phyloP scores from a whole-genome alignment of 345 rosid species.

The Dovyalis caffra region DNA sequence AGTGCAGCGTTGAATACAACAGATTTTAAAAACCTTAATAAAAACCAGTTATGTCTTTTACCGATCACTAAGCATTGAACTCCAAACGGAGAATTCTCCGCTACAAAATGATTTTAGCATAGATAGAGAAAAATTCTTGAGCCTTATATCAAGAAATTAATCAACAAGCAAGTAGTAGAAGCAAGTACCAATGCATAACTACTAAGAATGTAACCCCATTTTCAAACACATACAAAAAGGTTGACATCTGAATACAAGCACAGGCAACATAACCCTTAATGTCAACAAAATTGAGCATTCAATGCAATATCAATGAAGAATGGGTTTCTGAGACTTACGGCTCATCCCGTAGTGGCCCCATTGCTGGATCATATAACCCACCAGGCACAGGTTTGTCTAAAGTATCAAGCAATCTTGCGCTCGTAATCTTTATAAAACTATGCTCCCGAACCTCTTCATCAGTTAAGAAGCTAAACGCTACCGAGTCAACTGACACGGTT shows the following conservation, averaged over 20 bases:
- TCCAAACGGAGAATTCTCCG: not conserved
- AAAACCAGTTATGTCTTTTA: not conserved
- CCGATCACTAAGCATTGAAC: not conserved
- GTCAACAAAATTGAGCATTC: not conserved
- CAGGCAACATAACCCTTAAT: not conserved
- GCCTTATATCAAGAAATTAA: not conserved
- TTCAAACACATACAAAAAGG: not conserved
- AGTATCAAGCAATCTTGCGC: constrained; percentile 36
- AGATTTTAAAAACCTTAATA: not conserved
- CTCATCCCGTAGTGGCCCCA: constrained; percentile 47
- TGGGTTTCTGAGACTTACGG: not conserved
- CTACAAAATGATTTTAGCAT: not conserved
- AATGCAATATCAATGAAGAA: not conserved
- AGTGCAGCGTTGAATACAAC: not conserved
- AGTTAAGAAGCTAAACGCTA: constrained; percentile 50
- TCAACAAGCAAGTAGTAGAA: not conserved
- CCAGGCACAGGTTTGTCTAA: constrained; percentile 45
- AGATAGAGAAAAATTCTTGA: not conserved
- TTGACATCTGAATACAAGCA: not conserved
- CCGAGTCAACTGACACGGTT: constrained; percentile 43
- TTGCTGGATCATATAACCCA: constrained; percentile 55
- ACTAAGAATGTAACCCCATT: not conserved
- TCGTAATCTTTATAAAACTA: constrained; percentile 48
- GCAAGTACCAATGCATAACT: not conserved
- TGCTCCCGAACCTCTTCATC: constrained; percentile 51